phyloP scores from a whole-genome alignment of 2,329 filamentous ascomycete genomes.

The Talaromyces sp. region DNA sequence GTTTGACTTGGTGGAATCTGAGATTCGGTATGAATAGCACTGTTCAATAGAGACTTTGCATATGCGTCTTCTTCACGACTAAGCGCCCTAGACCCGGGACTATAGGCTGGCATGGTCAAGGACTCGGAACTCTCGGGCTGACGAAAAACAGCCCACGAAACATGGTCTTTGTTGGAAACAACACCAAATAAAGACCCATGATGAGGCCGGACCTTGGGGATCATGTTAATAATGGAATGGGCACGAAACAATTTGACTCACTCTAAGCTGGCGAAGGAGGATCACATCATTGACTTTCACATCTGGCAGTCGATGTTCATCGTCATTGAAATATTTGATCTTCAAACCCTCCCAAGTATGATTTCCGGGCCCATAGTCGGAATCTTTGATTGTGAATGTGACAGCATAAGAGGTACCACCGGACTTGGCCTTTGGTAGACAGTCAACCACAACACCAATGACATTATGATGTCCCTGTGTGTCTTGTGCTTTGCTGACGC shows the following conservation, averaged over 20 bases:
- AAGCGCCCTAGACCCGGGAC: constrained; percentile 24
- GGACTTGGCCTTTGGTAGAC: constrained; percentile 50
- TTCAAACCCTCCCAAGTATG: constrained; percentile 38
- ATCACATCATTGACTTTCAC: constrained; percentile 59
- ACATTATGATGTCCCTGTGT: constrained; percentile 48
- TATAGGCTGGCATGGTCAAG: constrained; percentile 20
- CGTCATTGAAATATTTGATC: constrained; percentile 59
- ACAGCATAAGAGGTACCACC: constrained; percentile 57
- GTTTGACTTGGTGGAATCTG: constrained; percentile 1
- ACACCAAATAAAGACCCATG: constrained; percentile 21
- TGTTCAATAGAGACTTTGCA: constrained; percentile 25
- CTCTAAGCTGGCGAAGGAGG: constrained; percentile 56
- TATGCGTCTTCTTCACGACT: constrained; percentile 25
- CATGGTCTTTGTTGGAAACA: constrained; percentile 20
- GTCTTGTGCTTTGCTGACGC: constrained; percentile 44
- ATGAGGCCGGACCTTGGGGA: constrained; percentile 18
- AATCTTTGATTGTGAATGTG: constrained; percentile 58
- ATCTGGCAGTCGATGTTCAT: constrained; percentile 40
- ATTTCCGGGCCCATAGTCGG: constrained; percentile 38
- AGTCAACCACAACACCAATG: constrained; percentile 68
- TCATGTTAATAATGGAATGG: background rate
- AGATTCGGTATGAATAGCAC: background rate
- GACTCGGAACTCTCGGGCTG: constrained; percentile 19
- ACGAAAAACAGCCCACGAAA: constrained; percentile 34
- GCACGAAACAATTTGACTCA: constrained; percentile 27